phyloP scores from a whole-genome alignment of 2,329 filamentous ascomycete species.

The Aspergillus aculeatinus region DNA sequence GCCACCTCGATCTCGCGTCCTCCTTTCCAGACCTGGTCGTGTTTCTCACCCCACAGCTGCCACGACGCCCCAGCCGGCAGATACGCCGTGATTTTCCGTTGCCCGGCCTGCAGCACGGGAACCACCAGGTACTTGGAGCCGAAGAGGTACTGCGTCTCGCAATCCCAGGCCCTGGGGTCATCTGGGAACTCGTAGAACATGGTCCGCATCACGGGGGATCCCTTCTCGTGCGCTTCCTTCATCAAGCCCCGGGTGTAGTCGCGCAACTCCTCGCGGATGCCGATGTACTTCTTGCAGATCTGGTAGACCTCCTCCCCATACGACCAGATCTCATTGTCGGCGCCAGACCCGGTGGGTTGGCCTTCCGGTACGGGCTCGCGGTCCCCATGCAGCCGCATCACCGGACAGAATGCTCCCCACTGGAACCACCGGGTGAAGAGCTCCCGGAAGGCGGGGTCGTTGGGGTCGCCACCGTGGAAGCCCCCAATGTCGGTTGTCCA shows the following conservation, averaged over 20 bases:
- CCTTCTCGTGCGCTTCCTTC: conserved; percentile 59
- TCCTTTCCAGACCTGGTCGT: conserved; percentile 35
- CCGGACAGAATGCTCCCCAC: conserved; percentile 66
- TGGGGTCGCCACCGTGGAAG: conserved; percentile 64
- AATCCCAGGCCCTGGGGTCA: conserved; percentile 55
- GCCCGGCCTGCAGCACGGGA: conserved; percentile 55
- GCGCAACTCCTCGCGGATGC: conserved; percentile 57
- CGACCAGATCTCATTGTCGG: conserved; percentile 60
- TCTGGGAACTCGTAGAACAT: conserved; percentile 64
- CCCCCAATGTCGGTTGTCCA: conserved; percentile 72
- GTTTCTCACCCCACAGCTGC: conserved; percentile 38
- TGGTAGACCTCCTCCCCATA: conserved; percentile 61
- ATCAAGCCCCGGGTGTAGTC: conserved; percentile 60
- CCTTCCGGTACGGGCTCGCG: conserved; percentile 54
- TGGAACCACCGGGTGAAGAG: conserved; percentile 69
- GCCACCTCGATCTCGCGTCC: conserved; percentile 43
- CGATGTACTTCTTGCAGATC: conserved; percentile 61
- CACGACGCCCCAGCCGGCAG: conserved; percentile 52
- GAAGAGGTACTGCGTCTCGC: conserved; percentile 65
- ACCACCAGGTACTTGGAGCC: conserved; percentile 59
- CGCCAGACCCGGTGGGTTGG: conserved; percentile 28
- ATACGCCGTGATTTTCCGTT: conserved; percentile 51
- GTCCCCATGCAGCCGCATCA: conserved; percentile 67
- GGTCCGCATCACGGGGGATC: conserved; percentile 61
- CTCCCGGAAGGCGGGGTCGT: conserved; percentile 58